Conservation (phyloP, 345 rosid genomes). For the Theobroma cacao region DNA sequence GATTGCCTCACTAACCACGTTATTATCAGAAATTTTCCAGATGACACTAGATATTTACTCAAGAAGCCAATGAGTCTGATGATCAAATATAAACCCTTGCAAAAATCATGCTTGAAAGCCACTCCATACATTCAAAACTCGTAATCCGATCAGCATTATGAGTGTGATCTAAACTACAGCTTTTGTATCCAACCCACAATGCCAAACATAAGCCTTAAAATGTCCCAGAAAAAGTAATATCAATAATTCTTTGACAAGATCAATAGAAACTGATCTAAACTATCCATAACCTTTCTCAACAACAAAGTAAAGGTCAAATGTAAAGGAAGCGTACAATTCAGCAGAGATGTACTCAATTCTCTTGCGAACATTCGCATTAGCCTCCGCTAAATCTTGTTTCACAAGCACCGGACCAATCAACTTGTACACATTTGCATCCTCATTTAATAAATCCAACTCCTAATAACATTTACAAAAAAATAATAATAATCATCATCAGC, state of each 20-base stretch:
- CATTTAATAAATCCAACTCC: conserved; percentile 87
- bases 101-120: not conserved
- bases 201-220: not conserved
- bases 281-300: not conserved
- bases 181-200: not conserved
- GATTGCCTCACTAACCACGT: not conserved
- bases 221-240: not conserved
- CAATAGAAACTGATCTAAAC: not conserved
- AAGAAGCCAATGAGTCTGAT: not conserved
- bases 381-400: conserved; percentile 96
- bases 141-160: not conserved
- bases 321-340: conserved; percentile 56
- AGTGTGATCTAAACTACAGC: not conserved
- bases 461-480: conserved; percentile 18
- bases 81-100: too few relatives aligned
- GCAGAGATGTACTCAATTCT: conserved; percentile 91
- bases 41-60: not conserved
- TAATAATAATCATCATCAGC: not conserved
- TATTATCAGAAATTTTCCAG: not conserved
- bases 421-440: conserved; percentile 90
- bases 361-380: conserved; percentile 93
- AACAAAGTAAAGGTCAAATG: not conserved
- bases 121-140: not conserved
- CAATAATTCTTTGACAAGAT: not conserved
- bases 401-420: conserved; percentile 96